A percentile compares a stretch with the other conserved stretches of the same genome.
Conservation (phyloP, 805 yeast species). For the Nakazawaea wickerhamii region DNA sequence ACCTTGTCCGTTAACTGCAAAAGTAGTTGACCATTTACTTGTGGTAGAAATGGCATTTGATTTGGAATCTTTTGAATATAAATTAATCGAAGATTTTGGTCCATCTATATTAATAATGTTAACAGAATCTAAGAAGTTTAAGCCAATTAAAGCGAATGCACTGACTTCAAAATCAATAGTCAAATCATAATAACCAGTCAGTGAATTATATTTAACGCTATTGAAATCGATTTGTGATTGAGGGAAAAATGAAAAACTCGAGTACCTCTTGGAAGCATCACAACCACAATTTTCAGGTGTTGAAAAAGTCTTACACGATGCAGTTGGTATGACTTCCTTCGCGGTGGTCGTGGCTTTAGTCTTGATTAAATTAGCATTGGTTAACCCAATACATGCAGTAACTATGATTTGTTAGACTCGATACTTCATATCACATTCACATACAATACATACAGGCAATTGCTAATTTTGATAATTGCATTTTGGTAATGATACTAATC, state of each 20-base stretch:
- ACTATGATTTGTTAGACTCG: too few species aligned
- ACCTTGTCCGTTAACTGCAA: neutral
- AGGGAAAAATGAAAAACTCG: neutral
- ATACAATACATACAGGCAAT: neutral
- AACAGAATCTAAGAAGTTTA: slow-evolving; percentile 3
- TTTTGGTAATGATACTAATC: neutral
- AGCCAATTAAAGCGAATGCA: neutral
- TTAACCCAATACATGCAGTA: neutral
- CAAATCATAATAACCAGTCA: neutral
- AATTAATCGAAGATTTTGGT: neutral
- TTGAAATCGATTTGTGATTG: neutral
- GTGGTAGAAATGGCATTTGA: neutral
- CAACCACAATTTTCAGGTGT: slow-evolving; percentile 4
- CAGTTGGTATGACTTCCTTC: neutral
- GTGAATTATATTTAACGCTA: neutral
- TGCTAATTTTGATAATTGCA: neutral
- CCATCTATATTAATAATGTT: neutral
- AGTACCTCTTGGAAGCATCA: neutral
- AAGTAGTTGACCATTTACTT: neutral
- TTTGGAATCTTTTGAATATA: neutral
- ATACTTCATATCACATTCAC: too few species aligned
- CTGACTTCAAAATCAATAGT: neutral
- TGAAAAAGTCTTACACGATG: slow-evolving; percentile 1
- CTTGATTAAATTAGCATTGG: neutral
- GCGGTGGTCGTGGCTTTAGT: neutral